Conservation (phyloP, 2,329 filamentous ascomycete genomes). For the Cercospora brassicicola region DNA sequence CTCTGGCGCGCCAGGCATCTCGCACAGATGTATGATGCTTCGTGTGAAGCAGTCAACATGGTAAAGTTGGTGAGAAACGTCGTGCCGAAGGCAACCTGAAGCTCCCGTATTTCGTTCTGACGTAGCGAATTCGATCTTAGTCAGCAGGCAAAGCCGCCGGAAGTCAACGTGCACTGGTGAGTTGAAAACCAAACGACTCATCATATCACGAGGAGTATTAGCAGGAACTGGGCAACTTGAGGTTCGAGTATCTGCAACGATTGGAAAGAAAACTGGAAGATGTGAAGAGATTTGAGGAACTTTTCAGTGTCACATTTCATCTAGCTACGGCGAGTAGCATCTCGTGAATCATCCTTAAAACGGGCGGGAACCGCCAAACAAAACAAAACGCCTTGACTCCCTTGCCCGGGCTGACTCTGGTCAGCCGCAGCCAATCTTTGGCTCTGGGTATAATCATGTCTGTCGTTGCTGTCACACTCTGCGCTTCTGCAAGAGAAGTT, state of each 20-base stretch:
- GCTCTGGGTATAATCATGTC: constrained; percentile 10
- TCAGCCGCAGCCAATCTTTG: neutral
- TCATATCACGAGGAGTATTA: neutral
- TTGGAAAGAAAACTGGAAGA: neutral
- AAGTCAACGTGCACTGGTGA: neutral
- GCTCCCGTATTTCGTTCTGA: neutral
- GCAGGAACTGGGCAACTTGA: neutral
- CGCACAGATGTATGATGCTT: constrained; percentile 26
- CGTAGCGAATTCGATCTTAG: neutral
- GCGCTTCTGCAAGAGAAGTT: constrained; percentile 2
- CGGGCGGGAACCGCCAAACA: neutral
- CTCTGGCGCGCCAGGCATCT: constrained; percentile 26
- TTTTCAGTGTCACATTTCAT: neutral
- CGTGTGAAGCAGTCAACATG: constrained; percentile 20
- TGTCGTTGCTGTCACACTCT: constrained; percentile 9
- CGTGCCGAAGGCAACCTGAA: neutral
- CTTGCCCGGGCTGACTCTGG: neutral
- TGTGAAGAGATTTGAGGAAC: neutral
- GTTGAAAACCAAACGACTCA: neutral
- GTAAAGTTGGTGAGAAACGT: neutral
- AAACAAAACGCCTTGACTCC: neutral
- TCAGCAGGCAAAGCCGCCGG: neutral
- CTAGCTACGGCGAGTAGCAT: neutral
- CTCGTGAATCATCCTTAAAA: neutral
- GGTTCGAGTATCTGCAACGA: neutral